Conservation (phyloP, 139 green algal genomes). For the Volvox reticuliferus region DNA sequence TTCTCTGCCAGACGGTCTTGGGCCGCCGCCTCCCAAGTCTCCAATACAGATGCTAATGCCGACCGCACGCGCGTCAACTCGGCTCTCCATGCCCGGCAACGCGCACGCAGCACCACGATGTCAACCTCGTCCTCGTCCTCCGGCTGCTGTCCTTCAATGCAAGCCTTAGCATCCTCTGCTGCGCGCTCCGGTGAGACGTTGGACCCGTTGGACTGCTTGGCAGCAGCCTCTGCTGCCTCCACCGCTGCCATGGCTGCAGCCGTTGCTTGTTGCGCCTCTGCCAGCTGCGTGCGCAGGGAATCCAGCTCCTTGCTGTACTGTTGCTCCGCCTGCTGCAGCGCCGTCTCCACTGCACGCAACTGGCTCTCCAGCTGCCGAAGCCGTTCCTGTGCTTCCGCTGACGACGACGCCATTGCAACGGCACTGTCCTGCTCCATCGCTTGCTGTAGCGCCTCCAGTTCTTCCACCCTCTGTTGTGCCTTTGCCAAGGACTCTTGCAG, state of each 20-base stretch:
- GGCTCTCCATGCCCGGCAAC: neutral
- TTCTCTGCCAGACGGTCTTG: neutral
- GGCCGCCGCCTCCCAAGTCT: slow-evolving; percentile 23
- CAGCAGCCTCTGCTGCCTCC: neutral
- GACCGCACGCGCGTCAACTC: slow-evolving; percentile 11
- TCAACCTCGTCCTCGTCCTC: neutral
- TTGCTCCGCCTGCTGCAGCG: neutral
- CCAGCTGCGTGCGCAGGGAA: neutral
- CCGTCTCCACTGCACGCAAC: neutral
- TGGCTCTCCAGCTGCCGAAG: too few relatives aligned
- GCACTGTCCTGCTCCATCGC: neutral
- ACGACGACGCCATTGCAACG: neutral
- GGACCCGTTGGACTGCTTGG: too few relatives aligned
- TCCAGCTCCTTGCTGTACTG: neutral
- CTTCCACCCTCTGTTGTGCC: neutral
- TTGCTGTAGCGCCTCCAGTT: slow-evolving; percentile 8
- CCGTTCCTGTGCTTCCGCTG: neutral
- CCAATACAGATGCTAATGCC: neutral
- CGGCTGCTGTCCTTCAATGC: neutral
- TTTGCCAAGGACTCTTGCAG: neutral
- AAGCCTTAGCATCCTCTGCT: neutral
- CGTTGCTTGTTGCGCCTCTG: neutral
- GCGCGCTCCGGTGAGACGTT: neutral
- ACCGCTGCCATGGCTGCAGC: slow-evolving; percentile 3
- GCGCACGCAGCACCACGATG: neutral